phyloP scores from a whole-genome alignment of 305 asterid genomes.

The Fraxinus sp. region DNA sequence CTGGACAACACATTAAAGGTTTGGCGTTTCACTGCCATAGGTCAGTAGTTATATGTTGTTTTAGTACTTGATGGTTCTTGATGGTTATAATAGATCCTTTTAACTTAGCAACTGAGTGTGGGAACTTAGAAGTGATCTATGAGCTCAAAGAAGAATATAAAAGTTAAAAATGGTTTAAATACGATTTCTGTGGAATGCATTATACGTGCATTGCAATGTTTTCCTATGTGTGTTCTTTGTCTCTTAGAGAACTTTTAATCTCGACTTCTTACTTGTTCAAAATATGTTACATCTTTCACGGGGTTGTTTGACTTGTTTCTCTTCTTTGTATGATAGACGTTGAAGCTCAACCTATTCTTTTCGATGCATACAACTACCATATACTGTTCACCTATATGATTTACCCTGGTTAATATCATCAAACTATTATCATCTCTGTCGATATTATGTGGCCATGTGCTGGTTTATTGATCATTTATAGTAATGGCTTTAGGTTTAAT shows the following conservation, averaged over 20 bases:
- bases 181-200: neutral
- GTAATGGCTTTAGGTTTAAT: no score
- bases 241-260: neutral
- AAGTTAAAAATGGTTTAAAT: slow-evolving; percentile 16
- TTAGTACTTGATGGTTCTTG: no score
- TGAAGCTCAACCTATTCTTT: slow-evolving; percentile 45
- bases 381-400: no score
- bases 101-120: slow-evolving; percentile 30
- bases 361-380: neutral
- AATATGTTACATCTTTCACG: slow-evolving; percentile 35
- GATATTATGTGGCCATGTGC: neutral
- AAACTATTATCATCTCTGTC: neutral
- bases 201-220: neutral
- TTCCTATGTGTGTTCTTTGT: neutral
- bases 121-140: slow-evolving; percentile 36
- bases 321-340: slow-evolving; percentile 49
- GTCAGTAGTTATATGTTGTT: neutral
- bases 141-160: slow-evolving; percentile 45
- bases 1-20: slow-evolving; percentile 61
- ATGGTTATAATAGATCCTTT: neutral
- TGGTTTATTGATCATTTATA: neutral
- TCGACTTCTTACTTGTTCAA: neutral
- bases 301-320: slow-evolving; percentile 24
- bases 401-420: no score
- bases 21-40: neutral